Percentiles rank a stretch among this genome's conserved stretches.
Conservation (phyloP, 129 eudicot genomes). For the carrot (Daucus carota) region DH1_v3.0 NC_030382.2:51755501-51756000, state of each 20-base stretch:
- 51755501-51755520: background rate
- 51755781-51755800: background rate
- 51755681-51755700: background rate
- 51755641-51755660: background rate
- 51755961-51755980: background rate
- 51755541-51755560: background rate
- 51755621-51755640: background rate
- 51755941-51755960: background rate
- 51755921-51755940: background rate
- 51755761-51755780: background rate
- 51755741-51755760: background rate
- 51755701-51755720: background rate
- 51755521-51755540: background rate
- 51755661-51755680: background rate
- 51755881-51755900: background rate
- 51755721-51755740: background rate
- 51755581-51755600: background rate
- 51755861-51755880: background rate
- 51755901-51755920: background rate
- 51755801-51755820: background rate
- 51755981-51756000: background rate
- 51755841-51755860: background rate
- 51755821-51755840: background rate
- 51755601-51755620: background rate
- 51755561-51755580: background rate